phyloP scores from a whole-genome alignment of 495 filamentous ascomycete species.

The Trichoderma erinaceum region DNA sequence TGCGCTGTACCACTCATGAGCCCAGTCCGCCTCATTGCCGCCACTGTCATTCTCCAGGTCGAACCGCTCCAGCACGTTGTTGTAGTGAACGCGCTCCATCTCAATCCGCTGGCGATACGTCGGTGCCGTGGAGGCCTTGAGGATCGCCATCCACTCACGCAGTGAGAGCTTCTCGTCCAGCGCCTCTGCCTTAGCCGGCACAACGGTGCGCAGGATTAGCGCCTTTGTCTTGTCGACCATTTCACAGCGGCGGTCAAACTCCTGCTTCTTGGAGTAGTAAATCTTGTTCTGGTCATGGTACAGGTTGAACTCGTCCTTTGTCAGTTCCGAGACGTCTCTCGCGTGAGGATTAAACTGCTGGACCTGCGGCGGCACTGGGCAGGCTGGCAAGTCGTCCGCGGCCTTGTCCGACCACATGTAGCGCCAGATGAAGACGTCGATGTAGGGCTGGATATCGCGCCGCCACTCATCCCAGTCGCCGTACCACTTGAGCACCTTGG shows the following conservation, averaged over 20 bases:
- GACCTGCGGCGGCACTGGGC: constrained; percentile 1
- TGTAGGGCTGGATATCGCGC: constrained; percentile 1
- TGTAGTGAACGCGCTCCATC: constrained; percentile 3
- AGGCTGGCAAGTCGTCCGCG: neutral
- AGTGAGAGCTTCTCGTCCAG: neutral
- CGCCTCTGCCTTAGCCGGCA: neutral
- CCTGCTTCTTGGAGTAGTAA: constrained; percentile 6
- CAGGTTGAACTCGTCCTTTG: neutral
- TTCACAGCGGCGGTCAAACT: neutral
- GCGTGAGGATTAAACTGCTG: constrained; percentile 5
- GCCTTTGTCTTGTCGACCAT: constrained; percentile 10
- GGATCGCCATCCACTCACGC: neutral
- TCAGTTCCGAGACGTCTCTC: constrained; percentile 1
- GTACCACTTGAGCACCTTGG: constrained; percentile 6
- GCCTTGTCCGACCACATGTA: constrained; percentile 10
- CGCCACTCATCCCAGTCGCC: constrained; percentile 10
- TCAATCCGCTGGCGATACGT: constrained; percentile 8
- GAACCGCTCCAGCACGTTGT: constrained; percentile 8
- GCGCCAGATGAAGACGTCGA: constrained; percentile 8
- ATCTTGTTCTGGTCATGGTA: constrained; percentile 10
- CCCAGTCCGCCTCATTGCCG: neutral
- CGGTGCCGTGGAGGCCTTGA: neutral
- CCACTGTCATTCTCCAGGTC: neutral
- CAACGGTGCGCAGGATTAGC: neutral
- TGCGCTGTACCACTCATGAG: constrained; percentile 7